Percentiles rank a stretch among this genome's conserved stretches.
These are phyloP conservation scores for Lentinula novae-zelandiae DNA, from an alignment of 1,284 basidiomycete genomes.

Conservation along the genomic window DNA sequence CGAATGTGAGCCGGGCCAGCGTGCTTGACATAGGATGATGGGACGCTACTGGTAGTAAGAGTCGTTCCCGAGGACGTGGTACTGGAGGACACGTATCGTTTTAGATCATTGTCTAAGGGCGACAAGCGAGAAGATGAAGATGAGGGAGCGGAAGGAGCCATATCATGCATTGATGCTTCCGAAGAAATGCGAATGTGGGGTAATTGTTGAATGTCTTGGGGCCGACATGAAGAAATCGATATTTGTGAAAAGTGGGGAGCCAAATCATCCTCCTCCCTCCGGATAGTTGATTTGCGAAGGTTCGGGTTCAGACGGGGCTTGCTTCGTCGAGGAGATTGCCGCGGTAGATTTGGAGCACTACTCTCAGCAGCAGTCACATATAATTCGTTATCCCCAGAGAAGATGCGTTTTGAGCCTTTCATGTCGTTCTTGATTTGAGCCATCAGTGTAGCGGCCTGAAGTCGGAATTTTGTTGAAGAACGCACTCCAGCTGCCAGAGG, in stretches of 20 bases:
- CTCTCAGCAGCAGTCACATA: constrained; percentile 29
- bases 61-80: constrained; percentile 68
- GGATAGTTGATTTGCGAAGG: background rate
- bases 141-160: constrained; percentile 34
- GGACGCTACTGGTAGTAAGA: constrained; percentile 63
- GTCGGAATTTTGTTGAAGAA: constrained; percentile 65
- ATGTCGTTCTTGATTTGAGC: constrained; percentile 78
- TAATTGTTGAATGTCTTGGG: background rate
- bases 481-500: constrained; percentile 31
- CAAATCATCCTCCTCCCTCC: constrained; percentile 5
- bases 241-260: constrained; percentile 6
- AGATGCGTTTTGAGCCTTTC: constrained; percentile 64
- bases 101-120: constrained; percentile 57
- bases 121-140: constrained; percentile 46
- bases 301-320: background rate
- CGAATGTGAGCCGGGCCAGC: constrained; percentile 71
- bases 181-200: constrained; percentile 18
- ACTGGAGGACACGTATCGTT: constrained; percentile 82
- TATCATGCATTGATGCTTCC: constrained; percentile 16
- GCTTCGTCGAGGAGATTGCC: background rate
- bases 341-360: background rate
- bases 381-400: constrained; percentile 63
- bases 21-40: constrained; percentile 84
- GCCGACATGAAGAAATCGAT: background rate
- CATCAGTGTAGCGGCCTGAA: constrained; percentile 77